Evolutionary conservation across 2,329 filamentous ascomycete species (phyloP).

Genomic region (Sporothrix brunneoviolacea): DNA sequence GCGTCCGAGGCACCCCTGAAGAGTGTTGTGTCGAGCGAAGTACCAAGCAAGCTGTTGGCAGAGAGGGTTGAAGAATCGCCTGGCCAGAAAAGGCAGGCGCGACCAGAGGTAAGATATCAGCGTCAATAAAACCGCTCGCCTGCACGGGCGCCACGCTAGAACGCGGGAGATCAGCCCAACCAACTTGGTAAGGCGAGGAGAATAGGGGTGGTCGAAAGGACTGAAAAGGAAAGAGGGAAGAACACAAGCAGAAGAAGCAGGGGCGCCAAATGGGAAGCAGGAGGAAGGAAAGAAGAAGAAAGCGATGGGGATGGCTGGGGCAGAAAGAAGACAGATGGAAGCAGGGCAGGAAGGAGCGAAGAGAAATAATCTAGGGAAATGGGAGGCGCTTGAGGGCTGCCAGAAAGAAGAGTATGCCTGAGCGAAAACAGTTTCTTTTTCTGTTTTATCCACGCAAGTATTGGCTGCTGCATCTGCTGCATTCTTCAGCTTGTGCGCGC

Average conservation of each 20-base stretch:
- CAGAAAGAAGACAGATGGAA: neutral
- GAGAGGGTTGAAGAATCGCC: neutral
- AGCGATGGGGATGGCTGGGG: neutral
- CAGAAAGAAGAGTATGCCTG: too few species aligned
- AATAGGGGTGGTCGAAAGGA: neutral
- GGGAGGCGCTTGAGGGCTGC: neutral
- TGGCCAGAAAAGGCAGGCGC: constrained; percentile 13
- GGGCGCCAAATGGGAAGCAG: neutral
- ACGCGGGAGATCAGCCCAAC: constrained; percentile 7
- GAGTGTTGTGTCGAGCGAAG: neutral
- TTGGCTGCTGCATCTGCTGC: too few species aligned
- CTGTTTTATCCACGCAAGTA: too few species aligned
- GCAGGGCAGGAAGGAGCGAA: neutral
- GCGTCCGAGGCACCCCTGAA: too few species aligned
- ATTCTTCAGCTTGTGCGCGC: neutral
- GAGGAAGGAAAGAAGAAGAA: neutral
- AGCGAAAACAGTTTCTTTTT: too few species aligned
- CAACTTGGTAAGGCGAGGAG: neutral
- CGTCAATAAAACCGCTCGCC: neutral
- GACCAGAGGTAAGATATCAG: constrained; percentile 12
- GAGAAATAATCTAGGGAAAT: neutral
- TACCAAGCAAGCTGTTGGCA: neutral
- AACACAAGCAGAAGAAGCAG: neutral
- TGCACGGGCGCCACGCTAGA: constrained; percentile 5
- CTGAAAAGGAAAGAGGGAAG: constrained; percentile 1